phyloP scores from a whole-genome alignment of 306 rosid genomes.

The Vachellia pachyceras region DNA sequence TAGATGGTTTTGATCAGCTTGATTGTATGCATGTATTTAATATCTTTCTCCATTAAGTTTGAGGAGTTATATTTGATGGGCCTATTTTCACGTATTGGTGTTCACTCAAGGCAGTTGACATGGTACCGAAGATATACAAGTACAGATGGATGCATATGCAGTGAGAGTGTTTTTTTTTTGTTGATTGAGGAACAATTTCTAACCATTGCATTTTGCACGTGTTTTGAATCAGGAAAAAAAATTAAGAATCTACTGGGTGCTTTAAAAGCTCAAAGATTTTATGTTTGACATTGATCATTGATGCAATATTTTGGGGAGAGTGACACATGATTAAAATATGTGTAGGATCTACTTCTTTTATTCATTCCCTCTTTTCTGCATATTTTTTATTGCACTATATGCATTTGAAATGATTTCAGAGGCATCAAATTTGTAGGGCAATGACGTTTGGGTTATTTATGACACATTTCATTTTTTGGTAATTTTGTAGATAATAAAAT shows the following conservation, averaged over 20 bases:
- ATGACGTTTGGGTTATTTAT: not conserved
- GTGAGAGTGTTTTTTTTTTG: not conserved
- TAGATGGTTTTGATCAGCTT: slow-evolving; percentile 13
- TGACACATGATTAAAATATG: not conserved
- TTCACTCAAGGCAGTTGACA: not conserved
- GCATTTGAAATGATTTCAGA: not conserved
- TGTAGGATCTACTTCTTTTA: not conserved
- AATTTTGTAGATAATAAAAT: not conserved
- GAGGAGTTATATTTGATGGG: slow-evolving; percentile 13
- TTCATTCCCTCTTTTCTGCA: not conserved
- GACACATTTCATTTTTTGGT: not conserved
- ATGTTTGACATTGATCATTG: slow-evolving; percentile 2
- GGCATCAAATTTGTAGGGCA: not conserved
- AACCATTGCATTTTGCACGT: not conserved
- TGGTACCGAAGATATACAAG: not conserved
- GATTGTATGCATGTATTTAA: slow-evolving; percentile 1
- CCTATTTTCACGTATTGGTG: not conserved
- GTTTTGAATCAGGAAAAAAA: not conserved
- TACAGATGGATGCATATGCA: not conserved
- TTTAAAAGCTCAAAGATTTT: not conserved
- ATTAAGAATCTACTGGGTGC: not conserved
- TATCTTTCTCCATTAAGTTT: not conserved
- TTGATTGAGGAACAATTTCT: not conserved
- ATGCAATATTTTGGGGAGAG: not conserved
- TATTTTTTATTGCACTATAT: not conserved